Conservation (phyloP, 2,329 filamentous ascomycete genomes). For the Teratosphaeriaceae sp. region DNA sequence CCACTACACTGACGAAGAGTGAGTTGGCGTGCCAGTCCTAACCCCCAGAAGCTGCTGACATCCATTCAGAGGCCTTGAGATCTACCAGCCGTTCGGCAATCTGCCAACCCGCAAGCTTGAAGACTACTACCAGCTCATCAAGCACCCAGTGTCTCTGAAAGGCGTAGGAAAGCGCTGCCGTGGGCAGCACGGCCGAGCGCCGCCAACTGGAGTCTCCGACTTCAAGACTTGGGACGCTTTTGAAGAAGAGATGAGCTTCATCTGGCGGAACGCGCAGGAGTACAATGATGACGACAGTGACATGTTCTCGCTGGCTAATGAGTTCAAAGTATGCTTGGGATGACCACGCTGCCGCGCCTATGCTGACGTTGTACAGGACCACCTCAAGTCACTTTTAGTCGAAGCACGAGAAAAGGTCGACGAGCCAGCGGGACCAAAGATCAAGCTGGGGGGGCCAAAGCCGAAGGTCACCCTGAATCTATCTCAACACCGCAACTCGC, state of each 20-base stretch:
- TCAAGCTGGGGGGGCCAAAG: constrained; percentile 58
- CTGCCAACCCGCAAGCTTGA: constrained; percentile 68
- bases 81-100: constrained; percentile 68
- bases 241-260: constrained; percentile 68
- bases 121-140: constrained; percentile 83
- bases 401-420: constrained; percentile 66
- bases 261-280: constrained; percentile 82
- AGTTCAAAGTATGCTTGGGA: constrained; percentile 63
- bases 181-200: constrained; percentile 62
- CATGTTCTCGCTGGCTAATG: constrained; percentile 67
- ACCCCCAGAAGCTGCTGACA: too few relatives aligned
- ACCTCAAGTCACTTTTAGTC: constrained; percentile 61
- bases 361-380: constrained; percentile 44
- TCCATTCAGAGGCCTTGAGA: constrained; percentile 53
- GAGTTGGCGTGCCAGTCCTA: constrained; percentile 24
- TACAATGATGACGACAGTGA: constrained; percentile 92
- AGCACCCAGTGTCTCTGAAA: constrained; percentile 71
- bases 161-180: constrained; percentile 70
- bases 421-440: constrained; percentile 67
- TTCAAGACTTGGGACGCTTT: constrained; percentile 80
- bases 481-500: constrained; percentile 26
- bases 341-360: neutral
- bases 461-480: constrained; percentile 35
- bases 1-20: constrained; percentile 59
- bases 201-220: constrained; percentile 54